These are phyloP conservation scores for Diaporthe destruens DNA, from an alignment of 2,329 filamentous ascomycete species.

Conservation along the genomic window DNA sequence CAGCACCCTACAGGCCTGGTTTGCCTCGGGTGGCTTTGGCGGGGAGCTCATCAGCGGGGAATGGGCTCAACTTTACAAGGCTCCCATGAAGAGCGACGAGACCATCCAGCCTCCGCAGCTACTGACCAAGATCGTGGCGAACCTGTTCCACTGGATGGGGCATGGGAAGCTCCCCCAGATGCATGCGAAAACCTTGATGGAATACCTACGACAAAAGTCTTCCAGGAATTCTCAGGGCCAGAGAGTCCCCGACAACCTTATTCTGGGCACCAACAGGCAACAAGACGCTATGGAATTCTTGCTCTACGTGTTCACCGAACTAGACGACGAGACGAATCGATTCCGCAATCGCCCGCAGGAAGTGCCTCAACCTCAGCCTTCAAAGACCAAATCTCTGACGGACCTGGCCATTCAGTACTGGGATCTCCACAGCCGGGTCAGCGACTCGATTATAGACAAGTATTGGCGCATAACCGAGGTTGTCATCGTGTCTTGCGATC, in stretches of 20 bases:
- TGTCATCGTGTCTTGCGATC: slow-evolving; percentile 76
- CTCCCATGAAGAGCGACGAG: slow-evolving; percentile 73
- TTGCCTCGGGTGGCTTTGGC: slow-evolving; percentile 78
- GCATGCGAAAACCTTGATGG: slow-evolving; percentile 68
- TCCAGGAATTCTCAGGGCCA: slow-evolving; percentile 47
- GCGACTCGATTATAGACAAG: slow-evolving; percentile 81
- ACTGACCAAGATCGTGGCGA: slow-evolving; percentile 70
- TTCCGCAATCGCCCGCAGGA: slow-evolving; percentile 56
- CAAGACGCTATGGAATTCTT: slow-evolving; percentile 95
- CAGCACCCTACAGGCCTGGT: slow-evolving; percentile 86
- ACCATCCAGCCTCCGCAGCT: slow-evolving; percentile 67
- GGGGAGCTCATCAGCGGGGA: slow-evolving; percentile 70
- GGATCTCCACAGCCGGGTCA: slow-evolving; percentile 76
- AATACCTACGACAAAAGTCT: slow-evolving; percentile 73
- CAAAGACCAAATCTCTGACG: slow-evolving; percentile 48
- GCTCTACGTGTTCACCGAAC: slow-evolving; percentile 81
- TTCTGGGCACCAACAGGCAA: slow-evolving; percentile 80
- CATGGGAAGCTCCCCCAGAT: slow-evolving; percentile 64
- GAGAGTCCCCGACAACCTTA: slow-evolving; percentile 49
- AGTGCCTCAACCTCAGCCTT: slow-evolving; percentile 43
- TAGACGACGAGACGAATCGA: slow-evolving; percentile 87
- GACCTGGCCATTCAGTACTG: slow-evolving; percentile 81
- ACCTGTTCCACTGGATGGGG: slow-evolving; percentile 69
- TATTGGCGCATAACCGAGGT: slow-evolving; percentile 85
- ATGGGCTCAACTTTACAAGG: slow-evolving; percentile 74